Percentiles rank a stretch among this genome's conserved stretches.
Conservation (phyloP, 1,139 yeast species). For the Lodderomyces parapsilosis region DNA sequence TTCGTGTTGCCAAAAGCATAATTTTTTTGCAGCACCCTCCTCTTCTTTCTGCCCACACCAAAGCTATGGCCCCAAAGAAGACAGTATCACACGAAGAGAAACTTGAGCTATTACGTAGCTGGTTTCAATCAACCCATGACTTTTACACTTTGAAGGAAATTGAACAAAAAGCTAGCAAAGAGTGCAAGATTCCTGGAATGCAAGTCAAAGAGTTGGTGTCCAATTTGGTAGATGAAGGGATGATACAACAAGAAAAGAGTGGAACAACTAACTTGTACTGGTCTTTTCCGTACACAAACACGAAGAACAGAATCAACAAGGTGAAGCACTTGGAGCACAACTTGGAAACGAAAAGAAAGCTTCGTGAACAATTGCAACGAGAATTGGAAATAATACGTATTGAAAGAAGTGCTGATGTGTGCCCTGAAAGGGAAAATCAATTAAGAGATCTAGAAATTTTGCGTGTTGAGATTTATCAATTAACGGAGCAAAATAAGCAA, state of each 20-base stretch:
- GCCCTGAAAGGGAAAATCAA: constrained; percentile 6
- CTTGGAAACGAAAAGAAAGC: constrained; percentile 9
- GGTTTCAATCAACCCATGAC: constrained; percentile 37
- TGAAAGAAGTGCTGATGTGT: constrained; percentile 6
- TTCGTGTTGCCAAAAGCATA: neutral
- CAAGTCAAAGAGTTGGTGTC: constrained; percentile 50
- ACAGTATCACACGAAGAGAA: constrained; percentile 42
- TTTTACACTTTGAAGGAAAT: constrained; percentile 51
- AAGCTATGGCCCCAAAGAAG: constrained; percentile 22
- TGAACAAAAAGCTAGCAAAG: constrained; percentile 46
- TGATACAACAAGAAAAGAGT: constrained; percentile 51
- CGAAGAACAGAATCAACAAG: constrained; percentile 16
- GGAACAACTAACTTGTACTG: constrained; percentile 55
- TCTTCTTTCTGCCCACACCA: neutral
- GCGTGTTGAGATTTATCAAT: neutral
- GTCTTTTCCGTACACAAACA: constrained; percentile 44
- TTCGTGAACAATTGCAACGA: constrained; percentile 7
- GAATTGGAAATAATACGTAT: constrained; percentile 3
- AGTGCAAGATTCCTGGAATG: constrained; percentile 47
- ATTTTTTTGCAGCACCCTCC: constrained; percentile 9
- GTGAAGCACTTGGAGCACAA: constrained; percentile 18
- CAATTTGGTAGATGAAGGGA: constrained; percentile 42
- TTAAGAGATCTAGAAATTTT: constrained; percentile 5
- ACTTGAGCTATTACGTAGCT: constrained; percentile 31
- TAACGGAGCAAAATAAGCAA: constrained; percentile 6